Conservation (phyloP, 371 early-diverging fungal species). For the Mortierella sp. region DNA sequence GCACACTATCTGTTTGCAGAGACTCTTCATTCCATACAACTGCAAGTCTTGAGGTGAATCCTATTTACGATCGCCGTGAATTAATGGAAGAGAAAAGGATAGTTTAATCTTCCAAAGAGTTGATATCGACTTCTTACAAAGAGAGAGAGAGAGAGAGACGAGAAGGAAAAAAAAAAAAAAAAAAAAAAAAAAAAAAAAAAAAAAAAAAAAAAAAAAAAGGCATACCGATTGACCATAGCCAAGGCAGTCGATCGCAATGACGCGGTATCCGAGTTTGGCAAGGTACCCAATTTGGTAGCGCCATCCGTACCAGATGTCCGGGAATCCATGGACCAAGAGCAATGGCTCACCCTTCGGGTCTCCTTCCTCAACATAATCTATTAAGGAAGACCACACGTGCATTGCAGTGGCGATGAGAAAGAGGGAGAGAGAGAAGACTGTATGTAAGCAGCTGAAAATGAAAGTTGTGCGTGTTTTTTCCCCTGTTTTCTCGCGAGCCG, state of each 20-base stretch:
- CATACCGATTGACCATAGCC: slow-evolving; percentile 79
- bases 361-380: slow-evolving; percentile 80
- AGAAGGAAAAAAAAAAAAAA: not conserved
- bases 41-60: slow-evolving; percentile 61
- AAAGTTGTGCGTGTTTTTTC: not conserved
- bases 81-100: not conserved
- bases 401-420: not conserved
- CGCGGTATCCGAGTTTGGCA: slow-evolving; percentile 73
- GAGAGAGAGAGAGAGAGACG: not conserved
- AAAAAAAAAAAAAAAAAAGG: not conserved
- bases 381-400: not conserved
- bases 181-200: not conserved
- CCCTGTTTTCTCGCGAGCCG: not conserved
- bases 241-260: slow-evolving; percentile 72
- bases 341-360: slow-evolving; percentile 56
- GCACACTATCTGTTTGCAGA: slow-evolving; percentile 64
- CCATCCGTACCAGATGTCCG: slow-evolving; percentile 80
- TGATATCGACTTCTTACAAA: not conserved
- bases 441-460: not conserved
- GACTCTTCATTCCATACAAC: slow-evolving; percentile 63
- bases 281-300: slow-evolving; percentile 77
- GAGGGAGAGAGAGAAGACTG: not conserved
- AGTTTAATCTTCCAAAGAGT: not conserved
- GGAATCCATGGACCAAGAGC: slow-evolving; percentile 79
- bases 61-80: slow-evolving; percentile 35